These are phyloP conservation scores for Tolypocladium pustulatum DNA, from an alignment of 2,329 filamentous ascomycete species.

Conservation along the genomic window DNA sequence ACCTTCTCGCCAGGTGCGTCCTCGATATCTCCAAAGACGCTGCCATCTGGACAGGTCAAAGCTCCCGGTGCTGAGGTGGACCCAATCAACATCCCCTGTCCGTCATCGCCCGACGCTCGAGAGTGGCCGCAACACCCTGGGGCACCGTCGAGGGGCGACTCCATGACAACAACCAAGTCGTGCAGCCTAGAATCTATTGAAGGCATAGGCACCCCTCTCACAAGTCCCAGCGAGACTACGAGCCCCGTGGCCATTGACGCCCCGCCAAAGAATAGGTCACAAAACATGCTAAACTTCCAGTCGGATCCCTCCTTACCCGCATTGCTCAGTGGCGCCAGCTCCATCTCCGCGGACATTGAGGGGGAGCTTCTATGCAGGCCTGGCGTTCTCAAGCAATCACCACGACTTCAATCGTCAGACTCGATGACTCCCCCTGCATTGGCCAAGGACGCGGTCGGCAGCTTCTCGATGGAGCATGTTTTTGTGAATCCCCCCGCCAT, in stretches of 20 bases:
- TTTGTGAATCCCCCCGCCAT: conserved; percentile 21
- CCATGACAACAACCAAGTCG: conserved; percentile 34
- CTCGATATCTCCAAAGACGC: neutral
- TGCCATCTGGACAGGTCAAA: neutral
- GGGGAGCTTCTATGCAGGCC: conserved; percentile 46
- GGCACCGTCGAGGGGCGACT: conserved; percentile 27
- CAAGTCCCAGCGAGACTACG: conserved; percentile 42
- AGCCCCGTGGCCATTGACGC: conserved; percentile 35
- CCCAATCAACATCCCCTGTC: conserved; percentile 25
- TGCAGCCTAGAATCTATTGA: conserved; percentile 42
- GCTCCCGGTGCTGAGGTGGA: conserved; percentile 7
- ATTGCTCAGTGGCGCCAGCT: conserved; percentile 52
- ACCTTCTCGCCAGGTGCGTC: neutral
- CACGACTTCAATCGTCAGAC: conserved; percentile 40
- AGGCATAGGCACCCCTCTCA: conserved; percentile 37
- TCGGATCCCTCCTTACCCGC: conserved; percentile 56
- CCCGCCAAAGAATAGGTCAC: conserved; percentile 29
- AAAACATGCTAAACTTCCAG: conserved; percentile 42
- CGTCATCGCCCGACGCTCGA: conserved; percentile 35
- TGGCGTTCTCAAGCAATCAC: conserved; percentile 31
- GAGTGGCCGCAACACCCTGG: conserved; percentile 17
- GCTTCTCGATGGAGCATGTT: conserved; percentile 35
- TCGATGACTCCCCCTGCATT: conserved; percentile 43
- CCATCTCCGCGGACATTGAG: conserved; percentile 52
- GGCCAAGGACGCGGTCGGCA: conserved; percentile 32